These are phyloP conservation scores for Clarireedia monteithiana DNA, from an alignment of 2,329 filamentous ascomycete genomes.

Conservation along the genomic window DNA sequence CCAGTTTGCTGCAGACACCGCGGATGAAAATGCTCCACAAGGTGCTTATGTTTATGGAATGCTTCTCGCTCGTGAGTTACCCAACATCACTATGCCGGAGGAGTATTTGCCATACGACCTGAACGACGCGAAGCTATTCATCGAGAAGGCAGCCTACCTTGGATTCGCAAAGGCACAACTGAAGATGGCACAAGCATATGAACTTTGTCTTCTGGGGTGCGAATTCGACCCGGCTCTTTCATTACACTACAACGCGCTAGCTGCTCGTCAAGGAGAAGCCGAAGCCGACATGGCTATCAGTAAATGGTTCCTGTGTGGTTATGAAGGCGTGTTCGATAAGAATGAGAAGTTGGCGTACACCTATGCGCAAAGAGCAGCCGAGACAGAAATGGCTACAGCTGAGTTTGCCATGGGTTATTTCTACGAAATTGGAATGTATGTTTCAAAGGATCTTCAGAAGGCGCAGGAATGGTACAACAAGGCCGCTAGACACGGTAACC, in stretches of 20 bases:
- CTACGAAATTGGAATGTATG: conserved; percentile 90
- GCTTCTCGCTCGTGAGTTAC: conserved; percentile 82
- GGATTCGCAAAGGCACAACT: conserved; percentile 94
- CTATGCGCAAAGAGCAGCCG: conserved; percentile 82
- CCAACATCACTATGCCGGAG: conserved; percentile 80
- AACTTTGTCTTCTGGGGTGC: conserved; percentile 86
- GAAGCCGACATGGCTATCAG: conserved; percentile 95
- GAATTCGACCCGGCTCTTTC: conserved; percentile 92
- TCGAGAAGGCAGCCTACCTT: conserved; percentile 92
- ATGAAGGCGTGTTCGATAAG: conserved; percentile 86
- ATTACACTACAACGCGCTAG: conserved; percentile 90
- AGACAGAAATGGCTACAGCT: conserved; percentile 74
- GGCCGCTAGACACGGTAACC: conserved; percentile 84
- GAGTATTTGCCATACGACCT: conserved; percentile 63
- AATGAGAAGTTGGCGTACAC: conserved; percentile 90
- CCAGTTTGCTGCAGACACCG: conserved; percentile 70
- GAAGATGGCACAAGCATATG: conserved; percentile 94
- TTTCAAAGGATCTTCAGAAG: conserved; percentile 73
- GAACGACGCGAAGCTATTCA: conserved; percentile 70
- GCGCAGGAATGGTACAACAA: conserved; percentile 86
- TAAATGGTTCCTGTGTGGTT: conserved; percentile 97
- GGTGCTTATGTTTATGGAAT: conserved; percentile 94
- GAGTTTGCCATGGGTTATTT: conserved; percentile 98
- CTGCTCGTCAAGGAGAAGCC: conserved; percentile 82
- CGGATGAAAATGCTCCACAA: conserved; percentile 94